phyloP scores from a whole-genome alignment of 2,329 filamentous ascomycete species.

The Ophiostoma quercus region DNA sequence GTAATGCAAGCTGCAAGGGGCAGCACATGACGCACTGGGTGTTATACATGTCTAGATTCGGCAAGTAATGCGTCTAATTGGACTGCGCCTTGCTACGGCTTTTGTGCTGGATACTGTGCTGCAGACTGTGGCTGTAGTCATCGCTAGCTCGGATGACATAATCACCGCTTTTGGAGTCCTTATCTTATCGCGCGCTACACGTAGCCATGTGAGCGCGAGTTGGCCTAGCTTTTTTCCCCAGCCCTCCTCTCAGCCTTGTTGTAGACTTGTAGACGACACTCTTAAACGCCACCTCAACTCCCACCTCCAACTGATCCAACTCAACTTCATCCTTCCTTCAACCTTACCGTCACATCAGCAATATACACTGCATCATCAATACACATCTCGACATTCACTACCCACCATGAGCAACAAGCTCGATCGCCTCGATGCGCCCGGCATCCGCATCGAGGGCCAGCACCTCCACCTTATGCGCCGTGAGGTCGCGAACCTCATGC shows the following conservation, averaged over 20 bases:
- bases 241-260: slow-evolving; percentile 1
- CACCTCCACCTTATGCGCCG: slow-evolving; percentile 55
- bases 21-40: slow-evolving; percentile 2
- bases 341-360: not conserved
- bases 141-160: not conserved
- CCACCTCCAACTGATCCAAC: not conserved
- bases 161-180: not conserved
- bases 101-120: not conserved
- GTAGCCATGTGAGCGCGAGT: not conserved
- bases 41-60: slow-evolving; percentile 1
- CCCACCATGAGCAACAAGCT: slow-evolving; percentile 33
- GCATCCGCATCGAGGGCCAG: slow-evolving; percentile 58
- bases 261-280: not conserved
- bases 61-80: not conserved
- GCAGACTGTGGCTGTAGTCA: not conserved
- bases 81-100: not conserved
- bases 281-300: not conserved
- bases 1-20: slow-evolving; percentile 12
- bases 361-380: not conserved
- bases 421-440: slow-evolving; percentile 54
- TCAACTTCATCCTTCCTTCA: no score
- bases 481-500: slow-evolving; percentile 72
- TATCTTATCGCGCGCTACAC: slow-evolving; percentile 5
- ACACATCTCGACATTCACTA: not conserved
- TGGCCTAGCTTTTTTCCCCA: not conserved